Evolutionary conservation across 495 filamentous ascomycete genomes (phyloP), one percentile per base, ranked within the genome.

Genomic region (Annulohypoxylon bovei): DNA sequence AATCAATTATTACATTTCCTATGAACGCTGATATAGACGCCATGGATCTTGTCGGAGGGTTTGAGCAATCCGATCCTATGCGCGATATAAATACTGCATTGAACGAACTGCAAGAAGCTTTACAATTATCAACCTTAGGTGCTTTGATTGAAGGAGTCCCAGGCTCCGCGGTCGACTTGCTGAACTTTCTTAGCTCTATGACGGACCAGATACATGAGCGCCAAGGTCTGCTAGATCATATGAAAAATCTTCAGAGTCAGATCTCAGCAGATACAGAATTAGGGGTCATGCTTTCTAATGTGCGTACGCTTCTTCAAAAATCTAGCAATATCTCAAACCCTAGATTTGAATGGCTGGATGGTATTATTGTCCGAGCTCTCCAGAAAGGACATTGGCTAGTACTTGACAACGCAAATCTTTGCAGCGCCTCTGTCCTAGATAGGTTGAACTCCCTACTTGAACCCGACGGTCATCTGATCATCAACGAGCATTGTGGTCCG

Each of bases 401-500:
- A 25, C 88, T 99, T 16, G 95, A 98, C 76, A 97, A 98, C 81
- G 95, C 96, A 54, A 99, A 99, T 73, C 84, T 98, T 14, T 99
- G 96, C 77, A 97, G 90, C 71, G 88, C 95, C 4, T 97, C 95
- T 4, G 95, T 98, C 9, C 88, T 99, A 1, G 96, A 99, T 76
- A 86, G 96, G 72, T 78, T 99, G 69, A 99, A 99, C 75, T 97
- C 96, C 0, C 80, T 99, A 35, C 90, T 97, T 0, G 96, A 99
- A 77, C 92, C 92, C 1, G 91, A 94, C 74, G 96, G 96, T 7
- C 86, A 86, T 56, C 83, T 99, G 18, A 92, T 90, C 72, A 90
- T 99, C 68, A 97, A 97, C 70, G 96, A 98, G 73, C 94, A 98
- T 77, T 90, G 89, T 60, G 90, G 87, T 32, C 86, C 89, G 18